Conservation (phyloP, 208 protist species). For the Trypanosoma brucei region DNA sequence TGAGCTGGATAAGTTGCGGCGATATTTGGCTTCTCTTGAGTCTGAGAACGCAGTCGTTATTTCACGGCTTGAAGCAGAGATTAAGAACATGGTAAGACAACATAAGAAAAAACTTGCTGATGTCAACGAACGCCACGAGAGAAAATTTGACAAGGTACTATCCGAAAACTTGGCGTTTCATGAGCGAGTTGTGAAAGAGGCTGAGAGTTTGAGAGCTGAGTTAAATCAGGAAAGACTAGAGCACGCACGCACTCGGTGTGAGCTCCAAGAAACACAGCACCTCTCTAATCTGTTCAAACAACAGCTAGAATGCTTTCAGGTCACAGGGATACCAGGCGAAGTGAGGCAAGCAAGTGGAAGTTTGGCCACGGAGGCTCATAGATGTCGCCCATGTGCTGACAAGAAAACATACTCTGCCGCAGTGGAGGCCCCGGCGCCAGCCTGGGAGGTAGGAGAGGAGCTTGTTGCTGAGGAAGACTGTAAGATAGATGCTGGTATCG, state of each 20-base stretch:
- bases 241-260: constrained; percentile 14
- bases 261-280: constrained; percentile 8
- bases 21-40: constrained; percentile 11
- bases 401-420: constrained; percentile 5
- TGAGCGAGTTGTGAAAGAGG: constrained; percentile 4
- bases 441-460: background rate
- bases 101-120: constrained; percentile 5
- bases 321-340: background rate
- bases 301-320: constrained; percentile 9
- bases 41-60: constrained; percentile 12
- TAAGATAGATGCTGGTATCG: too few relatives aligned
- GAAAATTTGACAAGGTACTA: constrained; percentile 8
- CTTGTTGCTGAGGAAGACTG: too few relatives aligned
- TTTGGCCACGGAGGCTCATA: background rate
- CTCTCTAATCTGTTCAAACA: constrained; percentile 13
- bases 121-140: constrained; percentile 5
- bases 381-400: background rate
- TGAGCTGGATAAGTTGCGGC: constrained; percentile 19
- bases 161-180: constrained; percentile 11
- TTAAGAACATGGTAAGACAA: constrained; percentile 10
- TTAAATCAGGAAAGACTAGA: constrained; percentile 13
- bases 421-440: constrained; percentile 8
- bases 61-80: constrained; percentile 13
- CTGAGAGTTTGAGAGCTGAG: constrained; percentile 9
- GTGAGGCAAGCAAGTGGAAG: background rate